A percentile compares a stretch with the other conserved stretches of the same genome.
These are phyloP conservation scores for Xylaria cubensis DNA, from an alignment of 495 filamentous ascomycete genomes.

Conservation along the genomic window DNA sequence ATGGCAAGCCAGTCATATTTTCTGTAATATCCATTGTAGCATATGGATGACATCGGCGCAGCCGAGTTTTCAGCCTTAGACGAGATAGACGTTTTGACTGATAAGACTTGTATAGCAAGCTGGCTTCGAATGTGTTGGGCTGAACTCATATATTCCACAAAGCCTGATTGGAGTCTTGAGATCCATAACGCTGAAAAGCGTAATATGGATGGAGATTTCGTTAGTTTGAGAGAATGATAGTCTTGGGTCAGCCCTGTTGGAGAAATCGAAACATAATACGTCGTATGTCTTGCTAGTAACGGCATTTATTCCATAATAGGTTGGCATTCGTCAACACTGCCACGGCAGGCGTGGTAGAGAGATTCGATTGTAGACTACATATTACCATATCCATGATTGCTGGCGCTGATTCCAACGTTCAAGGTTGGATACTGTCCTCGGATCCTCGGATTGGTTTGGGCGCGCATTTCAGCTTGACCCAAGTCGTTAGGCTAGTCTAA, in stretches of 20 bases:
- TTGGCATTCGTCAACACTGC: background rate
- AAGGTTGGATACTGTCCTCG: background rate
- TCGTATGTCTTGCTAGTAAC: background rate
- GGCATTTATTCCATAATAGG: background rate
- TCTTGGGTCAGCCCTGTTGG: background rate
- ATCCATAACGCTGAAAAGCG: background rate
- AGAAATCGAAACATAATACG: background rate
- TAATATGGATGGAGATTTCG: background rate
- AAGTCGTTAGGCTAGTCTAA: background rate
- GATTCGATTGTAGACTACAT: background rate
- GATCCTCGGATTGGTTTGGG: background rate
- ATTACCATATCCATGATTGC: background rate
- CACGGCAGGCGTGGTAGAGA: background rate
- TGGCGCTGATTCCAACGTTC: background rate
- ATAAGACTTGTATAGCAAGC: background rate
- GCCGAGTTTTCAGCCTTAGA: background rate
- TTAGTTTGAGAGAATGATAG: background rate
- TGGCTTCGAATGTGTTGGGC: background rate
- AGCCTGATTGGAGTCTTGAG: background rate
- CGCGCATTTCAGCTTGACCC: background rate
- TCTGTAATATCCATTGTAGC: too few relatives aligned
- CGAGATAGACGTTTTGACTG: background rate
- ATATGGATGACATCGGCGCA: background rate
- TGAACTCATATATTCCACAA: background rate
- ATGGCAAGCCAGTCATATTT: background rate